phyloP scores from a whole-genome alignment of 768 basidiomycete species.

The Podaxis sp. region DNA sequence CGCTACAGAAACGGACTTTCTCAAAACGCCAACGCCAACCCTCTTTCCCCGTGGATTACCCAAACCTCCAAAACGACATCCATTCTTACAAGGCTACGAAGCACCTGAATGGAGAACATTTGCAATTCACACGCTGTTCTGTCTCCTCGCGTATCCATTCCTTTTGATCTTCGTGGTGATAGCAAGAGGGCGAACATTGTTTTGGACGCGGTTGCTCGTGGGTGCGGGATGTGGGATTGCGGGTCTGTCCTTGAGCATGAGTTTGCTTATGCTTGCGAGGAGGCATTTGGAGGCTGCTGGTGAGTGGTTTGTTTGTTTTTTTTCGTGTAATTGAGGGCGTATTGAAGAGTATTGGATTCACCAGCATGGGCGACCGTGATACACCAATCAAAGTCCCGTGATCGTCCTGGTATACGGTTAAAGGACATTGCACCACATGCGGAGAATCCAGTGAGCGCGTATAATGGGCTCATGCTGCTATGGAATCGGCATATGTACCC shows the following conservation, averaged over 20 bases:
- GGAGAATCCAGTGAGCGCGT: slow-evolving; percentile 24
- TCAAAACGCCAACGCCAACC: slow-evolving; percentile 9
- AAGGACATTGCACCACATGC: slow-evolving; percentile 31
- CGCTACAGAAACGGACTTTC: not conserved
- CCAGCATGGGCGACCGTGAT: slow-evolving; percentile 42
- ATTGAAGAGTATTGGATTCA: not conserved
- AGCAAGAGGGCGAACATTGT: slow-evolving; percentile 26
- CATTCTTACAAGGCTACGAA: slow-evolving; percentile 22
- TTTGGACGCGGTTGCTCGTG: slow-evolving; percentile 37
- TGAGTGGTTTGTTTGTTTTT: slow-evolving; percentile 17
- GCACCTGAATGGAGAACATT: slow-evolving; percentile 28
- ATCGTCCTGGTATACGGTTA: slow-evolving; percentile 28
- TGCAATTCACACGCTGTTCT: slow-evolving; percentile 25
- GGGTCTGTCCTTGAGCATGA: slow-evolving; percentile 28
- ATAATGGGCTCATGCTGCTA: slow-evolving; percentile 27
- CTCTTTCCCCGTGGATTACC: slow-evolving; percentile 7
- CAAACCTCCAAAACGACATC: slow-evolving; percentile 10
- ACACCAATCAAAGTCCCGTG: slow-evolving; percentile 29
- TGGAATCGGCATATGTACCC: slow-evolving; percentile 29
- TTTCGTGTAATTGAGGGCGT: not conserved
- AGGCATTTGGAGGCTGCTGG: slow-evolving; percentile 33
- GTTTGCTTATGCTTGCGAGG: slow-evolving; percentile 24
- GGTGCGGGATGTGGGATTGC: slow-evolving; percentile 29
- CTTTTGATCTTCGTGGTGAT: slow-evolving; percentile 25
- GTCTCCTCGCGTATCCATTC: slow-evolving; percentile 29